Evolutionary conservation across 1,139 yeast genomes (phyloP).

Genomic region (Arxiozyma slooffiae): DNA sequence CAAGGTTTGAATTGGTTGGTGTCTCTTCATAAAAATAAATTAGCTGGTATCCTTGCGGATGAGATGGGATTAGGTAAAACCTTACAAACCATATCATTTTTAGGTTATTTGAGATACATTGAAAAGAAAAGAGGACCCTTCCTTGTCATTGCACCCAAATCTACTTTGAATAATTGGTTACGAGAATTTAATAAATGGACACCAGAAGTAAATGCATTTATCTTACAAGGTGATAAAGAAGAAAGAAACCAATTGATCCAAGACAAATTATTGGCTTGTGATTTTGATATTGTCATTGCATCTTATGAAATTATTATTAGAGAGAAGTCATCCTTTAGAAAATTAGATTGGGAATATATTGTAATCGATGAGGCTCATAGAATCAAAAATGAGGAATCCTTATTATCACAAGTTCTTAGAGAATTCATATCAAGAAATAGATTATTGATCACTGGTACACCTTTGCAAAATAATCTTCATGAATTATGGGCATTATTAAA

Average conservation of each 20-base stretch:
- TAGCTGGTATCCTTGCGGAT: constrained; percentile 87
- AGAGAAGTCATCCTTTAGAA: constrained; percentile 70
- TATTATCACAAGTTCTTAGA: constrained; percentile 80
- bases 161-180: constrained; percentile 91
- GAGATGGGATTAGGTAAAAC: constrained; percentile 98
- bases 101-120: constrained; percentile 75
- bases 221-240: constrained; percentile 80
- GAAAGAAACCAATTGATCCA: constrained; percentile 54
- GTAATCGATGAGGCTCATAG: constrained; percentile 95
- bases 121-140: constrained; percentile 78
- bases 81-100: constrained; percentile 79
- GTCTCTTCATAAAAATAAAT: constrained; percentile 64
- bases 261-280: constrained; percentile 50
- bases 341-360: constrained; percentile 85
- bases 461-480: constrained; percentile 85
- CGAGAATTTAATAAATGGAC: constrained; percentile 92
- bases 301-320: constrained; percentile 88
- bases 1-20: constrained; percentile 91
- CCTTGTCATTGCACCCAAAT: constrained; percentile 85
- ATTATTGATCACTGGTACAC: constrained; percentile 88
- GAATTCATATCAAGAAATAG: constrained; percentile 76
- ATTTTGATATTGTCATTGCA: constrained; percentile 81
- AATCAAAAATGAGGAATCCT: constrained; percentile 85
- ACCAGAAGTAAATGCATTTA: constrained; percentile 78
- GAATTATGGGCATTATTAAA: constrained; percentile 92